Base-by-base conservation (phyloP, 1,139 yeast species). In the Hyphopichia fennica region DNA sequence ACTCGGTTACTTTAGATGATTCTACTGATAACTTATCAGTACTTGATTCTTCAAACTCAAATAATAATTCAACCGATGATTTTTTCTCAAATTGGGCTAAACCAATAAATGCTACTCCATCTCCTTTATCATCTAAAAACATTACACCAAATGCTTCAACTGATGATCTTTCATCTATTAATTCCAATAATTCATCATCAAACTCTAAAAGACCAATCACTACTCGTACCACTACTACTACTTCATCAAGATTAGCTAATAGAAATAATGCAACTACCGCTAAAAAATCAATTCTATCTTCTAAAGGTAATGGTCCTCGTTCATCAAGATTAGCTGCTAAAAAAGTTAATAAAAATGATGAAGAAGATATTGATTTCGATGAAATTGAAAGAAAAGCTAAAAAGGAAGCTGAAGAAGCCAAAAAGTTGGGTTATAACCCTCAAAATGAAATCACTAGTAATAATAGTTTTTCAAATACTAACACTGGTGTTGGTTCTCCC, bases 1-100 rank as follows among this genome's bases (percentile, higher is more conserved):
- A 84, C 38, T 71, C 69, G 27, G 80, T 82, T 32, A 82, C 85
- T 10, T 62, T 84, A 43, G 83, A 77, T 41, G 87, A 82, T 54
- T 69, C 74, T 23, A 75, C 71, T 41, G 79, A 71, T 38, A 53
- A 58, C 41, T 47, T 57, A 39, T 51, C 62, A 23, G 50, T 65
- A 33, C 49, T 64, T 23, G 75, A 71, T 37, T 67, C 65, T 14
- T 56, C 74, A 13, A 67, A 70, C 34, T 19, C 35, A 19, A 54
- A 54, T 25, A 69, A 69, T 38, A 71, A 71, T 35, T 71, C 82
- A 33, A 79, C 77, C 35, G 96, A 89, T 58, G 97, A 90, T 62
- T 93, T 93, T 63, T 93, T 95, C 67, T 78, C 95, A 43, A 85
- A 81, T 61, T 90, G 96, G 95, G 89, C 88, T 47, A 87, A 88